These are phyloP conservation scores for Yueomyces sinensis DNA, from an alignment of 805 yeast genomes.

Conservation along the genomic window DNA sequence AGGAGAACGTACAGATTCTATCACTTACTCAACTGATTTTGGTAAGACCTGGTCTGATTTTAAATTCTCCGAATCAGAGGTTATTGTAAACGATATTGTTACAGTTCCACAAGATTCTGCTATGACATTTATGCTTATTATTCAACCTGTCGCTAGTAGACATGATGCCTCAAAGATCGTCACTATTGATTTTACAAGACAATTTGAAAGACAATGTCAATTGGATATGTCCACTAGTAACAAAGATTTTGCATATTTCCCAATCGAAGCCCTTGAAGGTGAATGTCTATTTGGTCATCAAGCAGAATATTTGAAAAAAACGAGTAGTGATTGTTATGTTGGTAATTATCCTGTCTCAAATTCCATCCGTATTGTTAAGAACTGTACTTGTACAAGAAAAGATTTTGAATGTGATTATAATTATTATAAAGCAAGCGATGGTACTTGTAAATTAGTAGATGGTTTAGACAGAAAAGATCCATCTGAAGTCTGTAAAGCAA, in stretches of 20 bases:
- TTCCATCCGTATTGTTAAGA: slow-evolving; percentile 42
- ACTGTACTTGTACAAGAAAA: slow-evolving; percentile 73
- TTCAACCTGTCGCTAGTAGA: slow-evolving; percentile 30
- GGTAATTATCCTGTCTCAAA: slow-evolving; percentile 46
- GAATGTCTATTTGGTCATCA: slow-evolving; percentile 65
- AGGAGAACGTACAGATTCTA: slow-evolving; percentile 39
- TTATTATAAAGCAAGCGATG: slow-evolving; percentile 54
- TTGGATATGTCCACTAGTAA: slow-evolving; percentile 31
- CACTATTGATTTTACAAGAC: slow-evolving; percentile 44
- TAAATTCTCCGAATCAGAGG: slow-evolving; percentile 43
- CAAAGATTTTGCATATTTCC: slow-evolving; percentile 53
- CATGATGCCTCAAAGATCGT: slow-evolving; percentile 35
- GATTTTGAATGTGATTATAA: slow-evolving; percentile 95
- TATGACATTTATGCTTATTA: slow-evolving; percentile 58
- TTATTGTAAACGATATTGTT: slow-evolving; percentile 56
- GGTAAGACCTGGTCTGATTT: slow-evolving; percentile 66
- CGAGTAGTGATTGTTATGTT: slow-evolving; percentile 48
- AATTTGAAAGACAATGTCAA: slow-evolving; percentile 42
- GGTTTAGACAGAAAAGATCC: slow-evolving; percentile 62
- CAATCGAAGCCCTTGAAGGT: slow-evolving; percentile 40
- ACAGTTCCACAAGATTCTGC: slow-evolving; percentile 92
- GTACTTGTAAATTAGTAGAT: slow-evolving; percentile 72
- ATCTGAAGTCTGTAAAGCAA: slow-evolving; percentile 40
- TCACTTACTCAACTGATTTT: slow-evolving; percentile 62
- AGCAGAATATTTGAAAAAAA: slow-evolving; percentile 44